These are phyloP conservation scores for Jaapia argillacea DNA, from an alignment of 768 basidiomycete genomes.

Conservation along the genomic window DNA sequence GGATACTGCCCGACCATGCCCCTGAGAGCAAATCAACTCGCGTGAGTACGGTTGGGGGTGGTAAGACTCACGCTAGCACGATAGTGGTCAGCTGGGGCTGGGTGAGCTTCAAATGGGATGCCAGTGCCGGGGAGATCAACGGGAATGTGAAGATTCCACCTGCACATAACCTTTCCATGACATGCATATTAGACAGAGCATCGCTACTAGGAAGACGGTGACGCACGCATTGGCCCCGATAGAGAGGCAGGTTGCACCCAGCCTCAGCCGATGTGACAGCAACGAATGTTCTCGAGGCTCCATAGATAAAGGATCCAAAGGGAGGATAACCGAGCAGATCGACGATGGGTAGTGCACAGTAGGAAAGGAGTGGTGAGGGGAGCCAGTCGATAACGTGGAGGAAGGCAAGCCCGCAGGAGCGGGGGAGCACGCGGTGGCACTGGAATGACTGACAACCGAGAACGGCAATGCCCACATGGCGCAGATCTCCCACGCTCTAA, in stretches of 20 bases:
- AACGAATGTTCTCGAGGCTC: too few relatives aligned
- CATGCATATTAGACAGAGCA: neutral
- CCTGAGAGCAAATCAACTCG: slow-evolving; percentile 25
- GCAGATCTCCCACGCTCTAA: too few relatives aligned
- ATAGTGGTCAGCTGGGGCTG: slow-evolving; percentile 77
- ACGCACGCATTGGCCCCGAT: slow-evolving; percentile 59
- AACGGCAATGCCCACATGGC: too few relatives aligned
- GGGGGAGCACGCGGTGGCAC: too few relatives aligned
- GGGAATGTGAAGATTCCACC: slow-evolving; percentile 81
- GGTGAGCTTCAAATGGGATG: slow-evolving; percentile 46
- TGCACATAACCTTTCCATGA: slow-evolving; percentile 46
- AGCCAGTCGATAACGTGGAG: too few relatives aligned
- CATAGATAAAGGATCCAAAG: too few relatives aligned
- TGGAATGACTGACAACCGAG: too few relatives aligned
- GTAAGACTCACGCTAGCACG: slow-evolving; percentile 51
- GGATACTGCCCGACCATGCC: slow-evolving; percentile 81
- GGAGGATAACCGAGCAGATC: too few relatives aligned
- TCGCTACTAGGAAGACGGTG: neutral
- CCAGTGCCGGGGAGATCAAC: slow-evolving; percentile 55
- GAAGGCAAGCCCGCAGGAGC: too few relatives aligned
- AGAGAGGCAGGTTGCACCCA: slow-evolving; percentile 34
- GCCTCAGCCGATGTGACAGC: too few relatives aligned
- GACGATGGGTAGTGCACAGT: too few relatives aligned
- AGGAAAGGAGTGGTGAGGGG: too few relatives aligned
- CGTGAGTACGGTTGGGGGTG: neutral